phyloP scores from a whole-genome alignment of 306 rosid genomes.

The Corylus avellana region DNA sequence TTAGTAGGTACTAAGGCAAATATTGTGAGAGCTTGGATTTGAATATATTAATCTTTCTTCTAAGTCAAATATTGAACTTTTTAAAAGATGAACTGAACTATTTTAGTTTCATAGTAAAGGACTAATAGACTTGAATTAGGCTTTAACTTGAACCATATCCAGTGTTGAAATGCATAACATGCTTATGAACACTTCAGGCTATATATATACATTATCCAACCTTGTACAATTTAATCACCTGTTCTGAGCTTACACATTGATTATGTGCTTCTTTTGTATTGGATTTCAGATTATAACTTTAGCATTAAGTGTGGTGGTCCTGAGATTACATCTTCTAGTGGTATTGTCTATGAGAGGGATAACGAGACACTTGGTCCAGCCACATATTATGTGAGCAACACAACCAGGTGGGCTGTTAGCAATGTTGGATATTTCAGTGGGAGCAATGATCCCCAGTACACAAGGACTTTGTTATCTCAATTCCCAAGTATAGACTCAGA shows the following conservation, averaged over 20 bases:
- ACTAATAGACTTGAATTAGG: background rate
- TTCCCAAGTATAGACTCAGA: constrained; percentile 43
- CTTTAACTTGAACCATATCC: background rate
- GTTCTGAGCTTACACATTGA: background rate
- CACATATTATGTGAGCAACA: constrained; percentile 53
- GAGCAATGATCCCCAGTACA: constrained; percentile 22
- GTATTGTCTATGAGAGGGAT: constrained; percentile 47
- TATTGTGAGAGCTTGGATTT: background rate
- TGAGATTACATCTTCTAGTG: constrained; percentile 33
- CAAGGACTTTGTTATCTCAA: constrained; percentile 33
- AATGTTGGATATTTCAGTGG: constrained; percentile 61
- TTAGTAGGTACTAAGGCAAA: background rate
- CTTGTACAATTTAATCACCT: background rate
- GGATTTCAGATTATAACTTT: constrained; percentile 56
- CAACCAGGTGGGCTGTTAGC: constrained; percentile 69
- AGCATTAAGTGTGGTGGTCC: constrained; percentile 74
- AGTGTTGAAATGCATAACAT: background rate
- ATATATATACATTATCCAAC: background rate
- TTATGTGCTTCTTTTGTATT: background rate
- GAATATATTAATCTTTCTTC: background rate
- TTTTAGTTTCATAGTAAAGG: background rate
- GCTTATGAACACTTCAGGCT: background rate
- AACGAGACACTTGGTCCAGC: constrained; percentile 69
- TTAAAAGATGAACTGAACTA: background rate
- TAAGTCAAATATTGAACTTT: background rate